Evolutionary conservation across 192 early-diverging fungal species (phyloP), one percentile per base, ranked within the genome.

Genomic region (Phlyctochytrium bullatum): DNA sequence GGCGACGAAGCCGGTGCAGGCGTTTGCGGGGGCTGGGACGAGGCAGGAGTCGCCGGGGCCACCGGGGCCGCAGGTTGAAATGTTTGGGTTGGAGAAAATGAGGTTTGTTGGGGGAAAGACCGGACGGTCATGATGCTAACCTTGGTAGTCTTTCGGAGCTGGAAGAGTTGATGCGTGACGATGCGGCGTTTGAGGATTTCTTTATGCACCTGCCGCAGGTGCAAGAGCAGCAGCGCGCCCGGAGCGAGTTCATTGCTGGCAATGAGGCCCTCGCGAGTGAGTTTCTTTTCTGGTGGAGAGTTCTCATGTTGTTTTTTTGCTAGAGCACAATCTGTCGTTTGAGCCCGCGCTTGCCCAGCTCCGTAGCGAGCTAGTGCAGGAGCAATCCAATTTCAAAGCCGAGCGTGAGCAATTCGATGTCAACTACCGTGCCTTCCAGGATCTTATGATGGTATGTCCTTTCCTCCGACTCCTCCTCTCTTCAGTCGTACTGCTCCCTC

Each of bases 121-220:
- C 40, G 40, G 10, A 14, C 10, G n/a, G 40, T 14, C 40, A 10
- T 50, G 10, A 50, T 50, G 12, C 12, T n/a, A 14, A 14, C n/a
- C 12, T 50, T 50, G 40, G 40, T 50, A 68, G 68, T 1, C 47
- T 69, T 4, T 59, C 61, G 53, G 68, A 69, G 36, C 32, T 69
- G 60, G 68, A 69, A 36, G 61, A 61, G 23, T 12, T 69, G 2
- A 52, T 69, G 68, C 28, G 10, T 17, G 68, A 69, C 31, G 35
- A 61, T 6, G 27, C 10, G 6, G 68, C 61, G 4, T 69, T 69
- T 63, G 68, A 69, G 47, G 61, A 69, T 51, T 63, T 69, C 28
- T 69, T 51, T 31, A 50, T 50, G 1, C 3, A 27, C 20, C 24
- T 69, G 17, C 68, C 61, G 6, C 68, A 40, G 23, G 52, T 69